A percentile compares a stretch with the other conserved stretches of the same genome.
Evolutionary conservation across 108 stramenopile species (phyloP).

Genomic region (Asterionellopsis glacialis): DNA sequence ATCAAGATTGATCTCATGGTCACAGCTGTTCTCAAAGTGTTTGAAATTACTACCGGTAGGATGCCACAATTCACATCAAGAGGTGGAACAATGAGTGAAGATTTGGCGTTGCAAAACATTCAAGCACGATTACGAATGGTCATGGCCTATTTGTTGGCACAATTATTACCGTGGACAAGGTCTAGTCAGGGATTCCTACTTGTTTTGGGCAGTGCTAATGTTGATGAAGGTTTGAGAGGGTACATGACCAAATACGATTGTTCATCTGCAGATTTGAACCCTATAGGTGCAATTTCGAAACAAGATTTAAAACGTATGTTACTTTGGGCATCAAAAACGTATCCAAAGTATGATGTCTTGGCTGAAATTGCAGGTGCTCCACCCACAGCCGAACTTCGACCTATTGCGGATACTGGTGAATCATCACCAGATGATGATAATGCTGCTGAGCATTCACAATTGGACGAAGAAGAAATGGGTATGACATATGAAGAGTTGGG

Average conservation of each 20-base stretch:
- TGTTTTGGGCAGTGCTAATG: constrained; percentile 97
- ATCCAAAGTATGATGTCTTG: constrained; percentile 54
- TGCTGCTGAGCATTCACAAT: constrained; percentile 74
- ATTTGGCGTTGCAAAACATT: constrained; percentile 98
- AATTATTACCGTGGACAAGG: constrained; percentile 95
- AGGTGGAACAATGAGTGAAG: constrained; percentile 88
- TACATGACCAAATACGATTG: constrained; percentile 99
- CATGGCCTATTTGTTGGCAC: constrained; percentile 93
- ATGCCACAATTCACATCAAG: constrained; percentile 72
- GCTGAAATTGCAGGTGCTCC: constrained; percentile 92
- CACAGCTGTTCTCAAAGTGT: constrained; percentile 78
- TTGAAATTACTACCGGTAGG: constrained; percentile 70
- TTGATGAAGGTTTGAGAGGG: constrained; percentile 97
- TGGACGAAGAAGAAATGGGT: constrained; percentile 99
- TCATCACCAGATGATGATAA: constrained; percentile 14
- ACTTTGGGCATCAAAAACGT: constrained; percentile 63
- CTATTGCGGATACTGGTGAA: constrained; percentile 52
- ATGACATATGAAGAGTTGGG: constrained; percentile 98
- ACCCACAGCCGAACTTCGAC: constrained; percentile 96
- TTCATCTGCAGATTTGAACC: constrained; percentile 96
- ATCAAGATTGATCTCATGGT: constrained; percentile 92
- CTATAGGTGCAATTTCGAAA: constrained; percentile 97
- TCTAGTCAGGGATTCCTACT: constrained; percentile 86
- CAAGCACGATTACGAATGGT: constrained; percentile 98
- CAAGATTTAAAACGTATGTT: constrained; percentile 87